phyloP scores from a whole-genome alignment of 257 asterid species.

The Solanum medicagineum region DNA sequence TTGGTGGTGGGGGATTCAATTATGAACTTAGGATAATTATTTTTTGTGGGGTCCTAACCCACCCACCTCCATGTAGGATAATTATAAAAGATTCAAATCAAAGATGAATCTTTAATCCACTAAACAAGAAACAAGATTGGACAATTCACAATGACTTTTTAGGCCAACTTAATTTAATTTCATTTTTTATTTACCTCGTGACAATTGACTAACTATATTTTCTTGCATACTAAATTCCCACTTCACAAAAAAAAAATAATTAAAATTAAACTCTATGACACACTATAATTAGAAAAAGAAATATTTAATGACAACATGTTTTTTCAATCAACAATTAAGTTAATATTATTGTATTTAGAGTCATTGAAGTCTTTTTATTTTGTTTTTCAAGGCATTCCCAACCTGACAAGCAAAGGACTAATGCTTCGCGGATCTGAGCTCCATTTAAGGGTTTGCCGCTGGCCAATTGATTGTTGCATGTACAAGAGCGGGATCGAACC shows the following conservation, averaged over 20 bases:
- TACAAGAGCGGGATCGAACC: too few species aligned
- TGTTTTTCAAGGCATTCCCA: too few species aligned
- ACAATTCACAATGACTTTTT: not conserved
- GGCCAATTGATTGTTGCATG: too few species aligned
- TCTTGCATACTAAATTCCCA: not conserved
- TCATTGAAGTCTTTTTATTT: too few species aligned
- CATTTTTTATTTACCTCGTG: not conserved
- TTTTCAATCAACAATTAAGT: not conserved
- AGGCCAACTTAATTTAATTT: not conserved
- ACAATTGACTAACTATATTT: not conserved
- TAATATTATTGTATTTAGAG: not conserved
- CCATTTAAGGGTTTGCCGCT: too few species aligned
- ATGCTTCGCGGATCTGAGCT: rapidly evolving
- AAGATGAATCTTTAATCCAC: not conserved
- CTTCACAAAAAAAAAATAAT: not conserved
- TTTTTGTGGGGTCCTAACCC: not conserved
- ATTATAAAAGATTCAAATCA: not conserved
- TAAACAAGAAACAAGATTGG: not conserved
- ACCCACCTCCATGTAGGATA: not conserved
- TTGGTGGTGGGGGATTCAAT: not conserved
- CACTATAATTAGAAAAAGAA: not conserved
- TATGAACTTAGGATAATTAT: not conserved
- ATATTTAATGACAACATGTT: not conserved
- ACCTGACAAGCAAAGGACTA: too few species aligned
- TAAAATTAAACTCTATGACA: not conserved